Percentiles rank a stretch among this genome's conserved stretches.
Evolutionary conservation across 2,329 filamentous ascomycete genomes (phyloP).

Genomic region (Hypoxylon sp.): DNA sequence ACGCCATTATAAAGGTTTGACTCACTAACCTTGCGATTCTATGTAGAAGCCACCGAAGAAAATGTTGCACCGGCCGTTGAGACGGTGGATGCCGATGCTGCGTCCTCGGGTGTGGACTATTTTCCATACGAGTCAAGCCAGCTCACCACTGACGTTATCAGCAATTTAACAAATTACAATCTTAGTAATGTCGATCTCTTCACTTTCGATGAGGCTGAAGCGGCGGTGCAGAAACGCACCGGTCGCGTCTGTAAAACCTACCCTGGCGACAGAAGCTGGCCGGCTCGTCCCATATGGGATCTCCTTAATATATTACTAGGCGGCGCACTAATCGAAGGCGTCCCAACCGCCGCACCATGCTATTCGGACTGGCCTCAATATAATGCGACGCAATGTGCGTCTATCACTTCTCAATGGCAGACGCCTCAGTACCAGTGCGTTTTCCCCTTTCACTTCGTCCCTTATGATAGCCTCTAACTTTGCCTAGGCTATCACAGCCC

Average conservation of each 20-base stretch:
- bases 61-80: conserved; percentile 43
- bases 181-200: conserved; percentile 49
- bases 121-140: conserved; percentile 43
- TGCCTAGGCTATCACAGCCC: conserved; percentile 47
- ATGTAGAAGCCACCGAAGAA: conserved; percentile 31
- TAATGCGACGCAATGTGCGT: conserved; percentile 50
- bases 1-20: conserved; percentile 17
- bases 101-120: conserved; percentile 31
- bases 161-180: conserved; percentile 47
- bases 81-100: conserved; percentile 28
- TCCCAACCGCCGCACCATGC: conserved; percentile 55
- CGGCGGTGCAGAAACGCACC: conserved; percentile 28
- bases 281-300: conserved; percentile 51
- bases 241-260: conserved; percentile 49
- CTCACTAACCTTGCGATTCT: conserved; percentile 31
- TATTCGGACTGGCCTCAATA: conserved; percentile 52
- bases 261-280: conserved; percentile 53
- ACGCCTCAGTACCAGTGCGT: conserved; percentile 49
- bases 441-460: background rate
- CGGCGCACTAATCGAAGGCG: conserved; percentile 54
- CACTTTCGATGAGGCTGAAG: conserved; percentile 40
- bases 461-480: background rate
- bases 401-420: conserved; percentile 52
- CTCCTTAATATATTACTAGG: conserved; percentile 50
- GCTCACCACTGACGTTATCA: conserved; percentile 46